phyloP scores from a whole-genome alignment of 1,284 basidiomycete genomes.

The Neonothopanus nambi region DNA sequence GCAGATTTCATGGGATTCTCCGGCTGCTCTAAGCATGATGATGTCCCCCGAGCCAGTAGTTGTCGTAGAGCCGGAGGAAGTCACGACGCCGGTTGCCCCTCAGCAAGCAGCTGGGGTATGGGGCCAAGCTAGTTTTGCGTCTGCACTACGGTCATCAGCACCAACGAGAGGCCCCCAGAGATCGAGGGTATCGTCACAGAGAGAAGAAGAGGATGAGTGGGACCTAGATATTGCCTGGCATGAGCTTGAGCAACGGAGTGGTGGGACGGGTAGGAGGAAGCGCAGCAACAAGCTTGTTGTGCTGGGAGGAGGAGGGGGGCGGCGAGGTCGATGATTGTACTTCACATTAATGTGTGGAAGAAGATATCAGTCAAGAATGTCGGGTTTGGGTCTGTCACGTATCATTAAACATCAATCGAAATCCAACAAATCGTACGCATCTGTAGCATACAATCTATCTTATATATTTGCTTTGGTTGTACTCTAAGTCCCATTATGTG shows the following conservation, averaged over 20 bases:
- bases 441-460: too few relatives aligned
- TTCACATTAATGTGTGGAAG: not conserved
- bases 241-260: conserved; percentile 66
- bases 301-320: conserved; percentile 60
- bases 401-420: too few relatives aligned
- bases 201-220: conserved; percentile 61
- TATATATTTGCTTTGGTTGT: too few relatives aligned
- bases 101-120: conserved; percentile 57
- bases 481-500: too few relatives aligned
- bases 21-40: conserved; percentile 8
- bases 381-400: not conserved
- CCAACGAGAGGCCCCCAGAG: conserved; percentile 6
- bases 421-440: too few relatives aligned
- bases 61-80: conserved; percentile 28
- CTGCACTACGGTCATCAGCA: conserved; percentile 55
- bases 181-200: conserved; percentile 24
- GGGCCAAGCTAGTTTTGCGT: conserved; percentile 78
- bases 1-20: conserved; percentile 18
- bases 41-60: conserved; percentile 22
- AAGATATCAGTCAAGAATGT: not conserved
- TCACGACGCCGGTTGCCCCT: conserved; percentile 21
- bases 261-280: conserved; percentile 57
- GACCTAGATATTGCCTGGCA: conserved; percentile 82
- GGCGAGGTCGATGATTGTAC: conserved; percentile 23
- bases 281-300: conserved; percentile 63